These are phyloP conservation scores for Endocarpon pusillum DNA, from an alignment of 495 filamentous ascomycete genomes.

Conservation along the genomic window DNA sequence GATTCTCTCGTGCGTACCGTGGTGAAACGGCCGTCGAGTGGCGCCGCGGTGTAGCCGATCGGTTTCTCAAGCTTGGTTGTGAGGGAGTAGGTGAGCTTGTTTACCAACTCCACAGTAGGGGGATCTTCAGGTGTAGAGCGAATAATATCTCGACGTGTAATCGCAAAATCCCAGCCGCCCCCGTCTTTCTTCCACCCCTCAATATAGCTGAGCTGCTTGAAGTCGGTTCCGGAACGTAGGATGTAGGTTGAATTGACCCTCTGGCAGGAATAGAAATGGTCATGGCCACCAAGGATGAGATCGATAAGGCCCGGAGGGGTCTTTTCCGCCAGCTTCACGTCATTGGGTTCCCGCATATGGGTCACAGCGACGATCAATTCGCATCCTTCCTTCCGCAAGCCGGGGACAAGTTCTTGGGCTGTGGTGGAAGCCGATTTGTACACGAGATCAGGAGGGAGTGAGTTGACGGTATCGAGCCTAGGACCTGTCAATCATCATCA, in stretches of 20 bases:
- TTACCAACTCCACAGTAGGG: constrained; percentile 37
- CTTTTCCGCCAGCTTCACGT: constrained; percentile 60
- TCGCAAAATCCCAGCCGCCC: constrained; percentile 56
- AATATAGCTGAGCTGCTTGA: constrained; percentile 79
- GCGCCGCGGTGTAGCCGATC: constrained; percentile 60
- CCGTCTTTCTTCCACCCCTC: constrained; percentile 44
- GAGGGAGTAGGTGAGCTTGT: constrained; percentile 50
- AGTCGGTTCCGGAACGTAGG: constrained; percentile 70
- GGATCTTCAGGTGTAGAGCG: constrained; percentile 45
- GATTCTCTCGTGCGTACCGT: constrained; percentile 62
- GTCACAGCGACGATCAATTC: constrained; percentile 69
- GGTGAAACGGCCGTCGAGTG: constrained; percentile 70
- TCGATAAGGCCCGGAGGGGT: constrained; percentile 53
- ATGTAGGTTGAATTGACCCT: constrained; percentile 63
- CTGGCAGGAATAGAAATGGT: constrained; percentile 70
- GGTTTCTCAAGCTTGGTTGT: constrained; percentile 65
- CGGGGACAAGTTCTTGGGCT: constrained; percentile 51
- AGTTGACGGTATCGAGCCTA: constrained; percentile 78
- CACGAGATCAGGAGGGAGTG: constrained; percentile 59
- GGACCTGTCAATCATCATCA: constrained; percentile 10
- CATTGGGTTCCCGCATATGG: constrained; percentile 74
- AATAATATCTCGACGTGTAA: constrained; percentile 54
- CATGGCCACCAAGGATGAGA: constrained; percentile 74
- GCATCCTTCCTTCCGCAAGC: constrained; percentile 55
- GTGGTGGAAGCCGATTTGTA: constrained; percentile 60